phyloP scores from a whole-genome alignment of 2,329 filamentous ascomycete genomes.

The Beauveria bassiana region DNA sequence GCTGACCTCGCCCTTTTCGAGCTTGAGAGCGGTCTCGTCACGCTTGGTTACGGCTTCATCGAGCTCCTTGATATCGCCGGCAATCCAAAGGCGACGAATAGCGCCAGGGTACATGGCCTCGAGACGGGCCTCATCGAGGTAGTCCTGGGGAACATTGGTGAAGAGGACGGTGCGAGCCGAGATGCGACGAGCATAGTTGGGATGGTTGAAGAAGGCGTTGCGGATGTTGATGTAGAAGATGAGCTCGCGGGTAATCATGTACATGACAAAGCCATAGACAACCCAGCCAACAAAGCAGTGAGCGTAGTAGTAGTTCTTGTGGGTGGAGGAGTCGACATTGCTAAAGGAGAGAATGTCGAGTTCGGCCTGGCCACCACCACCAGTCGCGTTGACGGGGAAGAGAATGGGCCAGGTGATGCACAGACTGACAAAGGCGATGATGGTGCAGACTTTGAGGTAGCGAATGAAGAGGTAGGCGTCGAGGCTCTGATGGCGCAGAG shows the following conservation, averaged over 20 bases:
- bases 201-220: conserved; percentile 84
- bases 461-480: conserved; percentile 62
- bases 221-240: conserved; percentile 91
- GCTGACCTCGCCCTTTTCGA: conserved; percentile 77
- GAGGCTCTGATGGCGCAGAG: conserved; percentile 79
- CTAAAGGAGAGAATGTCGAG: conserved; percentile 42
- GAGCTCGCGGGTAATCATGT: conserved; percentile 80
- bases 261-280: conserved; percentile 83
- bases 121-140: conserved; percentile 67
- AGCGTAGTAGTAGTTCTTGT: conserved; percentile 64
- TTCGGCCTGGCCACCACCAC: conserved; percentile 55
- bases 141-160: conserved; percentile 71
- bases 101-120: conserved; percentile 69
- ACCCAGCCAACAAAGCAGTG: conserved; percentile 75
- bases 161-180: conserved; percentile 89
- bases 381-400: conserved; percentile 76
- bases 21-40: conserved; percentile 64
- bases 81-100: conserved; percentile 79
- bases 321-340: conserved; percentile 40
- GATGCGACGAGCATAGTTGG: conserved; percentile 73
- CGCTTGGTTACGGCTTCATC: conserved; percentile 71
- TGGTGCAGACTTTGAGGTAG: conserved; percentile 11
- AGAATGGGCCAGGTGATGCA: conserved; percentile 80
- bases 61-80: conserved; percentile 64
- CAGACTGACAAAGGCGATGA: conserved; percentile 41